Evolutionary conservation across 1,284 basidiomycete genomes (phyloP), one percentile per base, ranked within the genome.

Genomic region (Ceratobasidium sp.): DNA sequence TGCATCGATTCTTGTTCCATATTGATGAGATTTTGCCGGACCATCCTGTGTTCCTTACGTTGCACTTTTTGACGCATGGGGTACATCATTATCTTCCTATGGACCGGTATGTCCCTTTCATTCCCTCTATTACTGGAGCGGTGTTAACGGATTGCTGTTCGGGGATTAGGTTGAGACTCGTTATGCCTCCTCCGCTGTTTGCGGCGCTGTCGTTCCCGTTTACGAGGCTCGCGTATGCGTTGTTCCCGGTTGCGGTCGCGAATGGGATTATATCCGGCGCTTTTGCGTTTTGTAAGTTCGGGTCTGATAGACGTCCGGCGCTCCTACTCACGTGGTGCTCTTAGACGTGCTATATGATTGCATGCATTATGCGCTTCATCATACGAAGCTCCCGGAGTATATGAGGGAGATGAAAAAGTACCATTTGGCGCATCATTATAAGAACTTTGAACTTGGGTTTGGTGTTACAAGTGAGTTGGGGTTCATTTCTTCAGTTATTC

Each of bases 41-140:
- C 82, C 87, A 85, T 74, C 92, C 93, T 22, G 84, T 86, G 75
- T 94, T 93, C 82, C 86, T 99, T 79, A 90, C 91, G 60, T 82
- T 99, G 45, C 97, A 99, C 83, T 99, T 99, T 84, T 82, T 96
- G 79, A 86, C 97, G 80, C 97, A 99, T 82, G 97, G 98, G 29
- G 91, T 99, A 59, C 97, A 99, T 82, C 97, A 99, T 84, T 99
- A 97, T 81, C 86, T 99, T 74, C 97, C 96, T n/a, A 98, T 98
- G 96, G 96, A 98, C 82, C 86, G 89, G 93, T 93, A 80, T 76
- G 87, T 80, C 9, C 53, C 63, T 64, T 5, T 11, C 36, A 29
- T 54, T 11, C 59, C 4, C 7, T n/a, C 27, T 27, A n/a, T 19
- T 41, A 41, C n/a, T n/a, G n/a, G 36, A 41, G 36, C 6, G 36